Conservation (phyloP, 2,329 filamentous ascomycete genomes). For the Aureobasidium melanogenum region DNA sequence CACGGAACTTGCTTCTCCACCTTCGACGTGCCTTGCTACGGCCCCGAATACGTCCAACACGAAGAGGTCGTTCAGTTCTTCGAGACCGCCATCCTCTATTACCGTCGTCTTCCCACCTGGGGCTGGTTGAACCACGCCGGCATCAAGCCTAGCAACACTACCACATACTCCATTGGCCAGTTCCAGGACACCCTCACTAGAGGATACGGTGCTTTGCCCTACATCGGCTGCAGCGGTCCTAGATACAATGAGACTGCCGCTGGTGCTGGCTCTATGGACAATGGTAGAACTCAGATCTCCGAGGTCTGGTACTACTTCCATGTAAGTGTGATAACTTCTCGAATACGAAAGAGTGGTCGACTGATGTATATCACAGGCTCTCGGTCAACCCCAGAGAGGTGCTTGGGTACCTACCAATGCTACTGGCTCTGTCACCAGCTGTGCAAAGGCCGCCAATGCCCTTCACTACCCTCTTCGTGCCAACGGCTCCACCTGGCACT, state of each 20-base stretch:
- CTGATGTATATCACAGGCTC: slow-evolving; percentile 21
- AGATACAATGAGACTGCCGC: slow-evolving; percentile 52
- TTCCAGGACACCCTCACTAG: slow-evolving; percentile 44
- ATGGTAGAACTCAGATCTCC: slow-evolving; percentile 47
- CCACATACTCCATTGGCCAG: slow-evolving; percentile 45
- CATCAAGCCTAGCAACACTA: slow-evolving; percentile 52
- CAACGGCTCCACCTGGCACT: slow-evolving; percentile 27
- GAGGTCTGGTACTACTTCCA: slow-evolving; percentile 63
- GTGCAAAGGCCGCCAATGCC: slow-evolving; percentile 45
- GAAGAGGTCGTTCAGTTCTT: slow-evolving; percentile 57
- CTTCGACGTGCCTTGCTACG: slow-evolving; percentile 58
- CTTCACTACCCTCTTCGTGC: slow-evolving; percentile 48
- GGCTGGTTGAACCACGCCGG: slow-evolving; percentile 47
- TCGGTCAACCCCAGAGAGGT: slow-evolving; percentile 47
- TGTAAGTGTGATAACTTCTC: slow-evolving; percentile 25
- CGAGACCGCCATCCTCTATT: slow-evolving; percentile 50
- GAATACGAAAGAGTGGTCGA: neutral
- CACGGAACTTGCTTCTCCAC: slow-evolving; percentile 60
- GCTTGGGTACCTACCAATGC: slow-evolving; percentile 41
- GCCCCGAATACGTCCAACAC: slow-evolving; percentile 46
- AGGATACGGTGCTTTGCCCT: slow-evolving; percentile 48
- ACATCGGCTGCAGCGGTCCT: slow-evolving; percentile 53
- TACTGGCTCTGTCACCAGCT: slow-evolving; percentile 43
- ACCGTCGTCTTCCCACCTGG: slow-evolving; percentile 51
- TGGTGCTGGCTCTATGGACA: slow-evolving; percentile 44